A percentile compares a stretch with the other conserved stretches of the same genome.
phyloP scores from a whole-genome alignment of 164 flowering plant species.

The Annona squamosa region DNA sequence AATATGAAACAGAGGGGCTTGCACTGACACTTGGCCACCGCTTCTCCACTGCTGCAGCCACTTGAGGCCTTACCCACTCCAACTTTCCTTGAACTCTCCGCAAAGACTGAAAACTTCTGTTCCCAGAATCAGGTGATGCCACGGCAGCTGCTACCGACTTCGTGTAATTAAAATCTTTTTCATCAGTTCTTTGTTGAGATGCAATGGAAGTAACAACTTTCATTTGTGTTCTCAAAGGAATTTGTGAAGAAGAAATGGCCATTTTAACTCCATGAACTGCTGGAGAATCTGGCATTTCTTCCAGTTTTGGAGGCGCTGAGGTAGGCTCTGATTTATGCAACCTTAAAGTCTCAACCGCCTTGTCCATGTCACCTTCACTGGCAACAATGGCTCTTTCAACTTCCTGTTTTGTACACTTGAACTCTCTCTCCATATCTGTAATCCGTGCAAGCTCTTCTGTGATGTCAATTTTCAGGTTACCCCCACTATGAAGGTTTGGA shows the following conservation, averaged over 20 bases:
- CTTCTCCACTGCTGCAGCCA: slow-evolving; percentile 32
- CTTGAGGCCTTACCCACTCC: slow-evolving; percentile 31
- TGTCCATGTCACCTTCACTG: slow-evolving; percentile 83
- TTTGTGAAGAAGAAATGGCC: slow-evolving; percentile 17
- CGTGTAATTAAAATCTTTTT: slow-evolving; percentile 60
- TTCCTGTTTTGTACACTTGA: slow-evolving; percentile 69
- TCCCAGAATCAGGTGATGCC: slow-evolving; percentile 27
- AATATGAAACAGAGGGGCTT: slow-evolving; percentile 29
- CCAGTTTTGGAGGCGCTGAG: slow-evolving; percentile 38
- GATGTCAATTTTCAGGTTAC: slow-evolving; percentile 77
- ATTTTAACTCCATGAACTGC: slow-evolving; percentile 20
- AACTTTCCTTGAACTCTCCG: slow-evolving; percentile 34
- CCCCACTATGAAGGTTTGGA: slow-evolving; percentile 28
- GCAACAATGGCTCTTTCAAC: slow-evolving; percentile 79
- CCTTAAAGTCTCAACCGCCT: slow-evolving; percentile 57
- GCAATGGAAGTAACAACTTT: slow-evolving; percentile 25
- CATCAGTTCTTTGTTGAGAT: slow-evolving; percentile 48
- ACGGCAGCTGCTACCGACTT: slow-evolving; percentile 24
- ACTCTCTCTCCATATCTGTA: slow-evolving; percentile 58
- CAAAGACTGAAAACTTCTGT: slow-evolving; percentile 32
- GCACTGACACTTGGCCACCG: slow-evolving; percentile 40
- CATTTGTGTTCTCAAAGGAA: slow-evolving; percentile 25
- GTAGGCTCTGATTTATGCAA: slow-evolving; percentile 48
- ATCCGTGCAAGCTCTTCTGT: slow-evolving; percentile 77
- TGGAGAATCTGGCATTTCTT: slow-evolving; percentile 47